A percentile compares a stretch with the other conserved stretches of the same genome.
Conservation (phyloP, 129 eudicot species). For the Flaveria bidentis region DNA sequence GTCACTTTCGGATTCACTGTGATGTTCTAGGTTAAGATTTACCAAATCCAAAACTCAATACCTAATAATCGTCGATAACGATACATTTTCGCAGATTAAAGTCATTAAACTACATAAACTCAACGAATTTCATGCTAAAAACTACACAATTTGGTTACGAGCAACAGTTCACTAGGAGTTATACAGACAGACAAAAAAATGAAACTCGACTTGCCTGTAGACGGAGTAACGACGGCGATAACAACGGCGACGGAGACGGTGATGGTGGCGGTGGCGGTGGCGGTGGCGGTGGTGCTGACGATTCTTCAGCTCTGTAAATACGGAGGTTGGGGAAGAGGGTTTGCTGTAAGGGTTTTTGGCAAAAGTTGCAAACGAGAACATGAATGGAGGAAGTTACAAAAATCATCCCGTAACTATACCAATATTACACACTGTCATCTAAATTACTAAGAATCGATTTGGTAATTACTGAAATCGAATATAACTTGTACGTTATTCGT, state of each 20-base stretch:
- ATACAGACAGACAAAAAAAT: not conserved
- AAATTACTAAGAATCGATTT: too few relatives aligned
- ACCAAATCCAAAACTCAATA: not conserved
- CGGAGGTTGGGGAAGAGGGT: conserved; percentile 19
- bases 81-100: not conserved
- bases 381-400: not conserved
- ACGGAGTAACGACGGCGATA: not conserved
- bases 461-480: too few relatives aligned
- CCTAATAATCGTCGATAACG: conserved; percentile 6
- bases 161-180: not conserved
- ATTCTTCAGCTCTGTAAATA: not conserved
- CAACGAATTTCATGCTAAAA: not conserved
- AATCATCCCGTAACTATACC: not conserved
- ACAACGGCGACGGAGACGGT: conserved; percentile 6
- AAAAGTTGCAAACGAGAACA: not conserved
- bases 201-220: conserved; percentile 10
- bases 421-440: not conserved
- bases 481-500: too few relatives aligned
- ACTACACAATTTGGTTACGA: conserved; percentile 4
- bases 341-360: conserved; percentile 24
- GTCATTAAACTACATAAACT: not conserved
- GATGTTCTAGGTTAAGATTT: conserved; percentile 12
- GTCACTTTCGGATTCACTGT: conserved; percentile 4
- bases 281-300: not conserved
- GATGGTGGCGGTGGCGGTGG: not conserved